Conservation (phyloP, 2,329 filamentous ascomycete genomes). For the Zymoseptoria ardabiliae region DNA sequence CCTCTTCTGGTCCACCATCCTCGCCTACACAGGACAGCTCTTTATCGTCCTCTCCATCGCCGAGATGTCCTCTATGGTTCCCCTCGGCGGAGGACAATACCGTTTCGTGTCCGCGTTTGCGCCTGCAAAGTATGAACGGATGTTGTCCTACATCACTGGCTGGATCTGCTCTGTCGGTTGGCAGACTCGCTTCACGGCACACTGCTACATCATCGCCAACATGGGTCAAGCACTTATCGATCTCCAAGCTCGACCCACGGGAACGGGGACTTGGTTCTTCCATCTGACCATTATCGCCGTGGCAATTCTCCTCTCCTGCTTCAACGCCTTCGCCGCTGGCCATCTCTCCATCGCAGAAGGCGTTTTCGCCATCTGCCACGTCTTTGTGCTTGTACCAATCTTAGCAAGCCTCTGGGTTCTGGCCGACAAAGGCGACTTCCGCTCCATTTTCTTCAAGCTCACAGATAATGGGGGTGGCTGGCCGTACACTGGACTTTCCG, state of each 20-base stretch:
- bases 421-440: constrained; percentile 10
- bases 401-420: constrained; percentile 25
- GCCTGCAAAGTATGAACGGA: constrained; percentile 34
- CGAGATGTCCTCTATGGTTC: constrained; percentile 30
- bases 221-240: constrained; percentile 41
- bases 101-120: constrained; percentile 38
- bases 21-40: constrained; percentile 22
- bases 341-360: constrained; percentile 27
- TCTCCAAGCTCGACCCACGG: constrained; percentile 31
- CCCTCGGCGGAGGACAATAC: constrained; percentile 23
- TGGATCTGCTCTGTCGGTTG: constrained; percentile 31
- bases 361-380: constrained; percentile 24
- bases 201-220: constrained; percentile 38
- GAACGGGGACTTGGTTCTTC: constrained; percentile 19
- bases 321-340: constrained; percentile 25
- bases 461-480: constrained; percentile 33
- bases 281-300: constrained; percentile 21
- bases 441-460: constrained; percentile 29
- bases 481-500: constrained; percentile 30
- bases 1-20: constrained; percentile 26
- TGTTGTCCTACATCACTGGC: constrained; percentile 40
- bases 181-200: constrained; percentile 39
- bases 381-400: constrained; percentile 28
- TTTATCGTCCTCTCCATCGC: constrained; percentile 30
- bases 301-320: constrained; percentile 15